Percentiles rank a stretch among this genome's conserved stretches.
Evolutionary conservation across 2,329 filamentous ascomycete genomes (phyloP).

Genomic region (Phaeosphaeriaceae sp.): DNA sequence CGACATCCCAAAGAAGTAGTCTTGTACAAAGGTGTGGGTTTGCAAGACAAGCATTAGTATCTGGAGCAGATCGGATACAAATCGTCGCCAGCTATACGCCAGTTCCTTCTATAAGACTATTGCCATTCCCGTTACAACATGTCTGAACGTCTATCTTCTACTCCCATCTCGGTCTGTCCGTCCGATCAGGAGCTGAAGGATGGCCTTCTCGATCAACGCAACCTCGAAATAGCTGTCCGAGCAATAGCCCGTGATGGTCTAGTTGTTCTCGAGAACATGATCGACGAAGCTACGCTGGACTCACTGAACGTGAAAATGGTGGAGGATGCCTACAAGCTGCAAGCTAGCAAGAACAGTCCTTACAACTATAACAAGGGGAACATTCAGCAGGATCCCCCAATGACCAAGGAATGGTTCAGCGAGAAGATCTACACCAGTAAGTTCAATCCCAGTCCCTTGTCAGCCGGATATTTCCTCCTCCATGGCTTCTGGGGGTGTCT

Average conservation of each 20-base stretch:
- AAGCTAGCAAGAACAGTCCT: slow-evolving; percentile 60
- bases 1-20: slow-evolving; percentile 6
- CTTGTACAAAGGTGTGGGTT: neutral
- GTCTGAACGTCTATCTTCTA: slow-evolving; percentile 26
- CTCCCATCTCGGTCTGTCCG: slow-evolving; percentile 47
- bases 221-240: slow-evolving; percentile 59
- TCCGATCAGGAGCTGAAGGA: slow-evolving; percentile 53
- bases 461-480: neutral
- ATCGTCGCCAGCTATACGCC: no score
- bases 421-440: slow-evolving; percentile 62
- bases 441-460: slow-evolving; percentile 14
- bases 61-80: no score
- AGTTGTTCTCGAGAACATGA: slow-evolving; percentile 42
- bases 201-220: slow-evolving; percentile 52
- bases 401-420: slow-evolving; percentile 51
- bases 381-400: slow-evolving; percentile 67
- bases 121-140: slow-evolving; percentile 14
- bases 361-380: slow-evolving; percentile 72
- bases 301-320: slow-evolving; percentile 67
- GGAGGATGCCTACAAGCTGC: slow-evolving; percentile 62
- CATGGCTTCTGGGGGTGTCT: neutral
- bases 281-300: slow-evolving; percentile 60
- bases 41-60: neutral
- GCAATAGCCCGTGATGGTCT: slow-evolving; percentile 43
- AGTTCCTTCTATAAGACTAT: no score